Percentiles rank a stretch among this genome's conserved stretches.
Evolutionary conservation across 2,329 filamentous ascomycete species (phyloP).

Genomic region (Stylonectria norvegica): DNA sequence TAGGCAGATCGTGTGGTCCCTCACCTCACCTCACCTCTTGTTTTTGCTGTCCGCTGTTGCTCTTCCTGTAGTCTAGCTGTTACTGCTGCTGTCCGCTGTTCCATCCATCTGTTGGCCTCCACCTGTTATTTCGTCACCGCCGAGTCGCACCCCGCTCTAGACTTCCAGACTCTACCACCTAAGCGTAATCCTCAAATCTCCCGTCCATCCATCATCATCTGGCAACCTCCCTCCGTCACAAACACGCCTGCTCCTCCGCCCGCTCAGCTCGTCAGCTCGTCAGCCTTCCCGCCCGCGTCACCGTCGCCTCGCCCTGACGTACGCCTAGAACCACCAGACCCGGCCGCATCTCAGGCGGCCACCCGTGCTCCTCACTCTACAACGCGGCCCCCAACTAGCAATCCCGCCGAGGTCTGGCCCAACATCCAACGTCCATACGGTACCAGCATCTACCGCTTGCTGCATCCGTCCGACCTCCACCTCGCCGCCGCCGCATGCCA

Average conservation of each 20-base stretch:
- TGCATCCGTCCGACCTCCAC: slow-evolving; percentile 13
- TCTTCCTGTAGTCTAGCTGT: too few relatives aligned
- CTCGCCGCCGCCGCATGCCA: slow-evolving; percentile 18
- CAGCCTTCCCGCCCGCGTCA: slow-evolving; percentile 3
- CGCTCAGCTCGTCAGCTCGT: too few relatives aligned
- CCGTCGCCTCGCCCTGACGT: slow-evolving; percentile 14
- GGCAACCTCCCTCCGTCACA: slow-evolving; percentile 1
- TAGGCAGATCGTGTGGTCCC: too few relatives aligned
- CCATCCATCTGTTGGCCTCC: slow-evolving; percentile 5
- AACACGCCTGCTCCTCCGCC: too few relatives aligned
- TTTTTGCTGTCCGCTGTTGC: too few relatives aligned
- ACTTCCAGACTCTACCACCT: slow-evolving; percentile 13
- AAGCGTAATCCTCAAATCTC: too few relatives aligned
- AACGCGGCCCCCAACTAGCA: slow-evolving; percentile 6
- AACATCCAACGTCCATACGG: slow-evolving; percentile 5
- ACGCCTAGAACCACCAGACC: slow-evolving; percentile 14
- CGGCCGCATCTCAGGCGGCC: slow-evolving; percentile 34
- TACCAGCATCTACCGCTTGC: slow-evolving; percentile 3
- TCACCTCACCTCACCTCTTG: too few relatives aligned
- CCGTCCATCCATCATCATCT: too few relatives aligned
- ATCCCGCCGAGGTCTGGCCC: slow-evolving; percentile 9
- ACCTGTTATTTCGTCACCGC: slow-evolving; percentile 30
- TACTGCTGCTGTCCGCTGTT: too few relatives aligned
- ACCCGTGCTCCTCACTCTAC: slow-evolving; percentile 15
- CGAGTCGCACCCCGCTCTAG: slow-evolving; percentile 25